Evolutionary conservation across 257 asterid genomes (phyloP), one percentile per base, ranked within the genome.

Genomic region (Rhazya stricta): DNA sequence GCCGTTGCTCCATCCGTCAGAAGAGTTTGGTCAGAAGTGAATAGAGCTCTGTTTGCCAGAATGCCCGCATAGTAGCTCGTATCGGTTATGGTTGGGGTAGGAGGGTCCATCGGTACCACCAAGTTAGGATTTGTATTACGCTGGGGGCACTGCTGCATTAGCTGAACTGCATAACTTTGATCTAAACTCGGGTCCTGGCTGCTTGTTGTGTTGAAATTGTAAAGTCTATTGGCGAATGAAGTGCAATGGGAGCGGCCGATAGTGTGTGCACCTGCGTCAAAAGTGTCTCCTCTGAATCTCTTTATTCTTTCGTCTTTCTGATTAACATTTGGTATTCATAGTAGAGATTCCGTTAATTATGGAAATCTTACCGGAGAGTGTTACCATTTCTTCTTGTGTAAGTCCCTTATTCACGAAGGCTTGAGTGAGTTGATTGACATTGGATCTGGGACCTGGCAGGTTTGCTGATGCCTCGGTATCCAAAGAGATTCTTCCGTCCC

Each of bases 381-480:
- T 91, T 27, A 91, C 94, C 98, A 91, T 90, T 79, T 93, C 96
- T 41, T 86, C 90, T 80, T 84, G 92, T 2, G 88, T 80, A 42
- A 93, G 77, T 74, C 91, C 94, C 82, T 87, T 91, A 42, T 68
- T 81, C 46, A 79, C 80, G 74, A 93, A 93, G 27, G 80, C 71
- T 74, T 50, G 86, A 67, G 94, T 93, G 77, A 91, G 96, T 75
- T 85, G 89, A 74, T 76, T 36, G 58, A 86, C 82, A 67, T 89
- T 36, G 5, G 72, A 74, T 0, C 75, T 9, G 1, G 96, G 96
- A 13, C 89, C 69, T 7, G 96, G 97, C 45, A 93, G 77, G 79
- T 85, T 89, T n/a, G 77, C 11, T n/a, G 73, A 25, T 12, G 87
- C 85, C 58, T 93, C 96, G 0, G 84, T 75, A 53, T 81, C 81